A percentile compares a stretch with the other conserved stretches of the same genome.
phyloP scores from a whole-genome alignment of 2,329 filamentous ascomycete genomes.

The Emergomyces orientalis region DNA sequence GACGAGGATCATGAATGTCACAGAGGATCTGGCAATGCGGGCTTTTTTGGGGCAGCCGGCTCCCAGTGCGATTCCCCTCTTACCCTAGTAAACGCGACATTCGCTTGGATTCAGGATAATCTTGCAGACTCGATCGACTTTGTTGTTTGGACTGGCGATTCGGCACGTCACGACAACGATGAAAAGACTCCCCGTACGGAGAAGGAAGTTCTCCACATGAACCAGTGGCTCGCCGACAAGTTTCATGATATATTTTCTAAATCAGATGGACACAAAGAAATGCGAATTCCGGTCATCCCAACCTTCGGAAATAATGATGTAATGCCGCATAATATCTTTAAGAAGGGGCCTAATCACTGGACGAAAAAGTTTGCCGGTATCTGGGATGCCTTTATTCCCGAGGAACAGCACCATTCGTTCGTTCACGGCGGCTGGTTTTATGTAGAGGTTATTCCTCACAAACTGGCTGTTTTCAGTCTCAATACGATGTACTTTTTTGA shows the following conservation, averaged over 20 bases:
- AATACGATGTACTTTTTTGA: constrained; percentile 97
- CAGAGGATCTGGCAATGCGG: constrained; percentile 63
- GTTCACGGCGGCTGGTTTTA: constrained; percentile 91
- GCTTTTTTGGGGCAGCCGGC: constrained; percentile 73
- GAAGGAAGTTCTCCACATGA: constrained; percentile 67
- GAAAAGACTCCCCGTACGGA: constrained; percentile 66
- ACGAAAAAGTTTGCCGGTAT: constrained; percentile 66
- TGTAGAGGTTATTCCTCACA: constrained; percentile 78
- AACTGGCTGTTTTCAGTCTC: constrained; percentile 81
- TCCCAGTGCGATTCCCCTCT: constrained; percentile 82
- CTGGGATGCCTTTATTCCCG: constrained; percentile 81
- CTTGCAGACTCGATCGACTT: constrained; percentile 75
- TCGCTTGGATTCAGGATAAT: constrained; percentile 75
- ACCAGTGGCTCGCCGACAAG: constrained; percentile 64
- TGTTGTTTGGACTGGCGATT: constrained; percentile 87
- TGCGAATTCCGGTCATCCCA: constrained; percentile 72
- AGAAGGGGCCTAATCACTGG: constrained; percentile 77
- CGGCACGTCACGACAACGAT: constrained; percentile 80
- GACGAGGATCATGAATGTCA: constrained; percentile 66
- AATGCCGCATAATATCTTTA: constrained; percentile 89
- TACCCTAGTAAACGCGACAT: constrained; percentile 74
- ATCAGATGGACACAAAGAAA: constrained; percentile 37
- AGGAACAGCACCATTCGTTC: constrained; percentile 85
- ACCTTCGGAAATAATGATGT: constrained; percentile 97
- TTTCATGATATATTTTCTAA: constrained; percentile 60